A percentile compares a stretch with the other conserved stretches of the same genome.
Conservation (phyloP, 345 rosid genomes). For the Salix viminalis region DNA sequence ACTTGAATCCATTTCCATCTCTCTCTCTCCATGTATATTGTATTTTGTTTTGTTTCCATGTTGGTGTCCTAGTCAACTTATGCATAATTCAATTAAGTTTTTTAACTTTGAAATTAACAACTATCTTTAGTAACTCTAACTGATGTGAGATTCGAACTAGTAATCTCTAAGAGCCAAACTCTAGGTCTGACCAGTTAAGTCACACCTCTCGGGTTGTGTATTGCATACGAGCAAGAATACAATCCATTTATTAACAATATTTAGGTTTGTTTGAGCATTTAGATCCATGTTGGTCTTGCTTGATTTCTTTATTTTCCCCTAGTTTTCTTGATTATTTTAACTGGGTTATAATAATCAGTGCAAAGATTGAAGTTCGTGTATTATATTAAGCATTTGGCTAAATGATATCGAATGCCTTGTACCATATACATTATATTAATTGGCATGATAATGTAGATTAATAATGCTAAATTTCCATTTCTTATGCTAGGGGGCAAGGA, state of each 20-base stretch:
- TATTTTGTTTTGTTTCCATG: too few relatives aligned
- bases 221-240: neutral
- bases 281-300: neutral
- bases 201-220: accelerated
- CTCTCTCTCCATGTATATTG: neutral
- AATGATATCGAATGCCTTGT: neutral
- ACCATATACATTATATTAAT: neutral
- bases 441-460: conserved; percentile 25
- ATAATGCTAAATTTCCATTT: neutral
- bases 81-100: too few relatives aligned
- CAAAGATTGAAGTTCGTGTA: too few relatives aligned
- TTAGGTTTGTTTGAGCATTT: neutral
- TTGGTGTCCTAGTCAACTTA: too few relatives aligned
- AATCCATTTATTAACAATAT: neutral
- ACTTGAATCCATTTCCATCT: conserved; percentile 22
- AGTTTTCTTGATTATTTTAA: neutral
- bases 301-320: neutral
- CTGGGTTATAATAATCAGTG: neutral
- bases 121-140: accelerated
- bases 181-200: too few relatives aligned
- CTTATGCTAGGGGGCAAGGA: neutral
- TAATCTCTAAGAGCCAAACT: accelerated
- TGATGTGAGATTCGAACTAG: accelerated
- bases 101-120: accelerated
- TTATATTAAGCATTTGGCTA: too few relatives aligned